Base-by-base conservation (phyloP, 352 stramenopile species). In the Globisporangium echinulatum region DNA sequence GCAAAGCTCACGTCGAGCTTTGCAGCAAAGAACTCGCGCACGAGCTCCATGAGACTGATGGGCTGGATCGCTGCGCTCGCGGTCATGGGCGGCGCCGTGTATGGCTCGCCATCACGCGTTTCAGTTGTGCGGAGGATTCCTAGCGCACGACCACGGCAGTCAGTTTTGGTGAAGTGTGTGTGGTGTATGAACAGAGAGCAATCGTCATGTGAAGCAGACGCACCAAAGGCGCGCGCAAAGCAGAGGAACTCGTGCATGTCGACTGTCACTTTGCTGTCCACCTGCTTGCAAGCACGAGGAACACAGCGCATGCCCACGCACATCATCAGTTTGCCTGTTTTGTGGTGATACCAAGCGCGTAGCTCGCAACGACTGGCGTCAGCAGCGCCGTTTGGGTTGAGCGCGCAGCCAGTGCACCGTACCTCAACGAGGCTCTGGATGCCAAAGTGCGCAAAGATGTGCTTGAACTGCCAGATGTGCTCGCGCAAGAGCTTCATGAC, bases 381-480 rank as follows among this genome's bases (percentile, higher is more conserved):
- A 33, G 25, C 25, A 33, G 25, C 25, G 25, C 25, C 25, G 2
- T 3, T 33, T 33, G 25, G 25, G 25, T 33, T 33, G 25, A 33
- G 25, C 25, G 25, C 25, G 25, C 25, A 33, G 25, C 25, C 25
- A 33, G 25, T 1, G 25, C 25, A 33, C 25, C 9, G 40, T 36
- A 88, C 77, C 59, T 88, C 69, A 1, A 70, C 66, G 10, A 92
- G 60, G 25, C 75, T 88, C 49, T 90, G 82, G 42, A 72, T 72
- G 15, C 63, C 73, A 50, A 92, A 90, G 36, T 92, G 82, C 11
- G 71, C 85, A 60, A 92, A 92, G 46, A 88, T 81, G 39, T 92
- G 82, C 54, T 88, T 87, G 57, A 92, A 56, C 10, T 75, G 75
- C 82, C 82, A 92, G 14, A 90, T 71, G 19, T 86, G 65, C 33